These are phyloP conservation scores for Epichloe hybrida DNA, from an alignment of 2,329 filamentous ascomycete species.

Conservation along the genomic window DNA sequence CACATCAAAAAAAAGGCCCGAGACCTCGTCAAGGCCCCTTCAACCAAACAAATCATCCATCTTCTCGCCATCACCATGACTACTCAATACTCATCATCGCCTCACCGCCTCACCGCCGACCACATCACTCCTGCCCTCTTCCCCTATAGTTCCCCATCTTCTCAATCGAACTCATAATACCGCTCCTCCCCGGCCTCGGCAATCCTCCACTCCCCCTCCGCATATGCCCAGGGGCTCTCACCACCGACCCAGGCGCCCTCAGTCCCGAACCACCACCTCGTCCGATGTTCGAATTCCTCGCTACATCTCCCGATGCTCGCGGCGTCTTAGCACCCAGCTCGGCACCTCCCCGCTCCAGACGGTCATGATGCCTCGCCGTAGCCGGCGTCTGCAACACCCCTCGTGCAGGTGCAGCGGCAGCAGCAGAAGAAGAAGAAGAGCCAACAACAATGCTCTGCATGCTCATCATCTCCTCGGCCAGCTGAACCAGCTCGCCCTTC, in stretches of 20 bases:
- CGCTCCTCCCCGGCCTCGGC: constrained; percentile 45
- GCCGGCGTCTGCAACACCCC: constrained; percentile 8
- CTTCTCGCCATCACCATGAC: background rate
- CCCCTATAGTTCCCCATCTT: constrained; percentile 60
- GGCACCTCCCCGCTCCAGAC: background rate
- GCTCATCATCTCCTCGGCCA: constrained; percentile 73
- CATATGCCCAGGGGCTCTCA: constrained; percentile 29
- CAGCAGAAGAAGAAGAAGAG: constrained; percentile 3
- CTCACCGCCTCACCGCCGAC: no score
- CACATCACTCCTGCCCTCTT: background rate
- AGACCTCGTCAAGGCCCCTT: background rate
- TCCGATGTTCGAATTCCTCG: constrained; percentile 12
- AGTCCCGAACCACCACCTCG: constrained; percentile 40
- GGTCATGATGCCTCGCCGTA: background rate
- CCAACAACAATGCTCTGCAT: constrained; percentile 39
- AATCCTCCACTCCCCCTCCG: constrained; percentile 32
- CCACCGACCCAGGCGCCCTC: constrained; percentile 42
- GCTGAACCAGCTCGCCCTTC: constrained; percentile 68
- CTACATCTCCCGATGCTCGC: constrained; percentile 40
- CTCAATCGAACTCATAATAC: constrained; percentile 77
- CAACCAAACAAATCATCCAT: background rate
- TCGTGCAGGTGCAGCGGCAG: constrained; percentile 1
- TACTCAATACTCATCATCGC: no score
- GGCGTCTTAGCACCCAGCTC: constrained; percentile 18
- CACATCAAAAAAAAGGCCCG: background rate